Percentiles rank a stretch among this genome's conserved stretches.
Conservation (phyloP, 2,329 filamentous ascomycete species). For the Dryadomyces quercivorus region DNA sequence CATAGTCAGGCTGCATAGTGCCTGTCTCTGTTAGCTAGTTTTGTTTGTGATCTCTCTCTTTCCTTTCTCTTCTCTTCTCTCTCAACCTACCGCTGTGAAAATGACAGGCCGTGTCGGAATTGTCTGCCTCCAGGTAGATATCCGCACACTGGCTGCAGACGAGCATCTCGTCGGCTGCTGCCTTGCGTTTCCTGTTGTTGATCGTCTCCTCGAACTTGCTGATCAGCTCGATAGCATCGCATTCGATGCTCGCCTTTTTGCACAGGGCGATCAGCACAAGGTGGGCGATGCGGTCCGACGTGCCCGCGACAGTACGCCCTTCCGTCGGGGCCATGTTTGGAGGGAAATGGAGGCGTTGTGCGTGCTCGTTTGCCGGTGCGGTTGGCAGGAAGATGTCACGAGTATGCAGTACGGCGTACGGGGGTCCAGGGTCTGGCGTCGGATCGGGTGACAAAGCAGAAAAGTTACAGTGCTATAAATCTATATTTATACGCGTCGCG, state of each 20-base stretch:
- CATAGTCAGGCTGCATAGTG: not conserved
- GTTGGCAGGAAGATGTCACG: too few species aligned
- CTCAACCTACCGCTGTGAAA: not conserved
- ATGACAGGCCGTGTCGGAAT: not conserved
- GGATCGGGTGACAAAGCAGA: too few species aligned
- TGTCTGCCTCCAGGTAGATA: not conserved
- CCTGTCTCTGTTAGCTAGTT: not conserved
- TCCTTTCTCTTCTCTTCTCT: not conserved
- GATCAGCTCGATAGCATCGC: not conserved
- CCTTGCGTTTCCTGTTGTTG: not conserved
- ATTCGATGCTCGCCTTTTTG: not conserved
- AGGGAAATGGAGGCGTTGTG: not conserved
- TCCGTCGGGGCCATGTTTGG: not conserved
- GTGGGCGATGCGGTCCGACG: not conserved
- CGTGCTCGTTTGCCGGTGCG: too few species aligned
- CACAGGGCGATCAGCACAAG: not conserved
- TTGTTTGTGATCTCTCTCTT: not conserved
- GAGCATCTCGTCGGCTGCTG: not conserved
- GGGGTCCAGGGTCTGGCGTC: too few species aligned
- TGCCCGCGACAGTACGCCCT: not conserved
- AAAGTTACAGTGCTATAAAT: too few species aligned
- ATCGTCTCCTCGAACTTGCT: not conserved
- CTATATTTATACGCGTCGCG: too few species aligned
- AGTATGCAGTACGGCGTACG: too few species aligned
- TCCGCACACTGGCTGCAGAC: not conserved